Conservation (phyloP, 257 asterid species). For the Cordia subcordata region DNA sequence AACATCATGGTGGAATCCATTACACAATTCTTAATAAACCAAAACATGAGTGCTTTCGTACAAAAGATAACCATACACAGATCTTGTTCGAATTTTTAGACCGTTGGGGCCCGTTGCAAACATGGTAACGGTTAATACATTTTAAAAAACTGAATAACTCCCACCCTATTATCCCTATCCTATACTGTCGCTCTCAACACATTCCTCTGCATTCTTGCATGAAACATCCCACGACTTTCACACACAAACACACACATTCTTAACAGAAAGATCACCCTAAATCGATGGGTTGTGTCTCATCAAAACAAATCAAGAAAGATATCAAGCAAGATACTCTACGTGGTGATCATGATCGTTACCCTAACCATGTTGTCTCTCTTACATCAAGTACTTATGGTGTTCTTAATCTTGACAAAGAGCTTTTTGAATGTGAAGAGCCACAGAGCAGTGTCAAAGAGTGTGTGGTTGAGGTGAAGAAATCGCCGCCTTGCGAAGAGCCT, state of each 20-base stretch:
- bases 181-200: neutral
- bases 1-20: no score
- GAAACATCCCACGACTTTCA: conserved; percentile 11
- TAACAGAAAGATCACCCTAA: conserved; percentile 16
- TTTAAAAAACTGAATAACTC: conserved; percentile 13
- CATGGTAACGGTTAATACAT: conserved; percentile 44
- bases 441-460: conserved; percentile 6
- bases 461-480: conserved; percentile 27
- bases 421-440: neutral
- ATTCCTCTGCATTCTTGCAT: neutral
- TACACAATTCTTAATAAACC: no score
- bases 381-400: conserved; percentile 85
- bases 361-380: conserved; percentile 73
- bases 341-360: conserved; percentile 20
- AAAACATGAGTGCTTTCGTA: no score
- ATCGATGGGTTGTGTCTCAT: conserved; percentile 85
- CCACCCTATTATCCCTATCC: neutral
- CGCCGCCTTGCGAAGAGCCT: conserved; percentile 47
- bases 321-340: conserved; percentile 28
- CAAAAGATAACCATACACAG: no score
- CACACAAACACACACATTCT: conserved; percentile 3
- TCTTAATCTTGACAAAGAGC: conserved; percentile 56
- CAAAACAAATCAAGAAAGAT: conserved; percentile 43
- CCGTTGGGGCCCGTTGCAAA: conserved; percentile 54
- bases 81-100: no score